Percentiles rank a stretch among this genome's conserved stretches.
These are phyloP conservation scores for Byssochlamys sp. DNA, from an alignment of 2,329 filamentous ascomycete genomes.

Conservation along the genomic window DNA sequence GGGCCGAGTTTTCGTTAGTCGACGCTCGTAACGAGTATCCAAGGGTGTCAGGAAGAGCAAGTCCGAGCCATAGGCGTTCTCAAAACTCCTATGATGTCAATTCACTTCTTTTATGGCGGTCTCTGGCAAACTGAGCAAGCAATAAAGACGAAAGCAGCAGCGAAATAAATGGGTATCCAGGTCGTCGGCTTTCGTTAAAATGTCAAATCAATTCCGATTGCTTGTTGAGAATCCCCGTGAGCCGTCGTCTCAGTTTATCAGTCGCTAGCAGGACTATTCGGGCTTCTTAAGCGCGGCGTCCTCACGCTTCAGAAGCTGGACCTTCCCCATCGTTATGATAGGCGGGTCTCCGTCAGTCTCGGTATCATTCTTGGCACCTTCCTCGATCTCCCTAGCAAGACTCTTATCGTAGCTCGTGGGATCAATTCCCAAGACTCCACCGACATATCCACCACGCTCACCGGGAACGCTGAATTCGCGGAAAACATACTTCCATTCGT, in stretches of 20 bases:
- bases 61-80: background rate
- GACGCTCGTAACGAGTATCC: background rate
- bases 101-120: background rate
- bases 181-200: slow-evolving; percentile 7
- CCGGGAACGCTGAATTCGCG: slow-evolving; percentile 92
- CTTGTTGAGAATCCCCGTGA: background rate
- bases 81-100: background rate
- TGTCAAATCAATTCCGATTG: background rate
- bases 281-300: slow-evolving; percentile 22
- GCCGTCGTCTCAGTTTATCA: background rate
- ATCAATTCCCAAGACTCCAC: slow-evolving; percentile 56
- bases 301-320: slow-evolving; percentile 38
- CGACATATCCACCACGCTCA: slow-evolving; percentile 70
- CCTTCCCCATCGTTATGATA: slow-evolving; percentile 32
- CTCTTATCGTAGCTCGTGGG: slow-evolving; percentile 48
- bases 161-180: slow-evolving; percentile 5
- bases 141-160: background rate
- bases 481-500: slow-evolving; percentile 91
- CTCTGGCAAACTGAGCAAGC: background rate
- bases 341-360: slow-evolving; percentile 17
- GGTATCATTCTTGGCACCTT: slow-evolving; percentile 11
- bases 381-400: slow-evolving; percentile 15
- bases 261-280: slow-evolving; percentile 6
- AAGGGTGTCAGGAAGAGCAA: background rate
- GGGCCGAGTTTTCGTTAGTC: background rate